phyloP scores from a whole-genome alignment of 1,139 yeast species.

The Kazachstania sp. region DNA sequence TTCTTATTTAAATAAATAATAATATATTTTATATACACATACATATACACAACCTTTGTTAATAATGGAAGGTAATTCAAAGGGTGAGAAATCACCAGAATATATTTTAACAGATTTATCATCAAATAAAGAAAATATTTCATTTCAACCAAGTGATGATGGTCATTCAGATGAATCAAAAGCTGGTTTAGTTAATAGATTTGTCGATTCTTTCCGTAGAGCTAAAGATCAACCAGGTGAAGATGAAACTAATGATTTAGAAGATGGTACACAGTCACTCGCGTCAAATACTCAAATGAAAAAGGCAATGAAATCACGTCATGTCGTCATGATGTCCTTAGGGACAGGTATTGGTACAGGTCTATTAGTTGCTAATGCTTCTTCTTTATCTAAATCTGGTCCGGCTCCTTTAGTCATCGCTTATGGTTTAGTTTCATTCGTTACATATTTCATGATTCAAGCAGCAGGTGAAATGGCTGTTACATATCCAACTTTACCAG shows the following conservation, averaged over 20 bases:
- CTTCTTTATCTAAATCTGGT: slow-evolving; percentile 58
- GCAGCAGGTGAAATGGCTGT: slow-evolving; percentile 79
- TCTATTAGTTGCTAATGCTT: slow-evolving; percentile 64
- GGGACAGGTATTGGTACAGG: slow-evolving; percentile 85
- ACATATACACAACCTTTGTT: no score
- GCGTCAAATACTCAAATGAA: slow-evolving; percentile 28
- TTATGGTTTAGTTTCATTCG: slow-evolving; percentile 54
- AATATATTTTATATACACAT: no score
- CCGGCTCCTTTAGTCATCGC: slow-evolving; percentile 70
- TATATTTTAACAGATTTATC: slow-evolving; percentile 2
- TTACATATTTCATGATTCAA: slow-evolving; percentile 66
- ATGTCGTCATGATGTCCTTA: slow-evolving; percentile 61
- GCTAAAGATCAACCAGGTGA: slow-evolving; percentile 10
- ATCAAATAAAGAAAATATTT: slow-evolving; percentile 4
- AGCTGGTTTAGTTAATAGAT: slow-evolving; percentile 10
- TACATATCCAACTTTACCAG: slow-evolving; percentile 62
- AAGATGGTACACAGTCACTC: slow-evolving; percentile 13
- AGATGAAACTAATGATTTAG: slow-evolving; percentile 12
- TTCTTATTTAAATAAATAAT: no score
- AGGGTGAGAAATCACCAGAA: slow-evolving; percentile 7
- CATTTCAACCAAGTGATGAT: slow-evolving; percentile 1
- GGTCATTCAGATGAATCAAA: not conserved
- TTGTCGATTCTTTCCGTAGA: slow-evolving; percentile 23
- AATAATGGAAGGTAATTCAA: not conserved
- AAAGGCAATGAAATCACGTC: slow-evolving; percentile 42